Evolutionary conservation across 1,139 yeast genomes (phyloP), one percentile per base, ranked within the genome.

Genomic region (Scheffersomyces segobiensis): DNA sequence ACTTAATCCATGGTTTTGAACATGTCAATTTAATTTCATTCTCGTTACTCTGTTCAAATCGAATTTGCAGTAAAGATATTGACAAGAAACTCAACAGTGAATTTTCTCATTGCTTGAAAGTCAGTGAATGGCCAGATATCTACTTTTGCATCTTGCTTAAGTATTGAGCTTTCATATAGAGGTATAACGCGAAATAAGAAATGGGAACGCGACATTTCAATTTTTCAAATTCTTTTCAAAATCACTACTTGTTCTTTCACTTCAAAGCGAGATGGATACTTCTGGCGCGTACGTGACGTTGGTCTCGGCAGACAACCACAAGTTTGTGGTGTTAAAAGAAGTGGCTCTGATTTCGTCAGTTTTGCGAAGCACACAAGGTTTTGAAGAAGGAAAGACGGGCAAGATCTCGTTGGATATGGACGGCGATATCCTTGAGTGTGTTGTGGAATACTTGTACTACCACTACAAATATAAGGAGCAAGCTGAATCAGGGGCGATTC

Each of bases 321-420:
- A 82, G 62, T 91, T 85, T 67, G 79, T 87, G 12, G 78, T 95
- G 3, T 74, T 87, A 39, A 84, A 87, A 61, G 93, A 91, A 48
- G 96, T 93, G 0, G 98, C 98, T 0, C 77, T 82, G 74, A 86
- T 92, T 2, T 91, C 97, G 2, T 92, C 96, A 0, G 93, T 96
- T 1, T 77, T 95, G 59, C 80, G 86, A 60, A 86, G 88, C 55
- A 88, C 89, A 72, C 86, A 90, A 57, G 86, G 84, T 65, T 77
- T 87, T 73, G 79, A 80, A 70, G 78, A 89, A 74, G 80, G 86
- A 71, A 63, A 78, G 68, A 73, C 84, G 56, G 79, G 88, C 69
- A 75, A 75, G 58, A 84, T 87, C 53, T 70, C 69, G 46, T 71
- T 86, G 54, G 91, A 90, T 60, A 85, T 93, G 75, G 91, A 90